phyloP scores from a whole-genome alignment of 2,329 filamentous ascomycete genomes.

The Plenodomus tracheiphilus region DNA sequence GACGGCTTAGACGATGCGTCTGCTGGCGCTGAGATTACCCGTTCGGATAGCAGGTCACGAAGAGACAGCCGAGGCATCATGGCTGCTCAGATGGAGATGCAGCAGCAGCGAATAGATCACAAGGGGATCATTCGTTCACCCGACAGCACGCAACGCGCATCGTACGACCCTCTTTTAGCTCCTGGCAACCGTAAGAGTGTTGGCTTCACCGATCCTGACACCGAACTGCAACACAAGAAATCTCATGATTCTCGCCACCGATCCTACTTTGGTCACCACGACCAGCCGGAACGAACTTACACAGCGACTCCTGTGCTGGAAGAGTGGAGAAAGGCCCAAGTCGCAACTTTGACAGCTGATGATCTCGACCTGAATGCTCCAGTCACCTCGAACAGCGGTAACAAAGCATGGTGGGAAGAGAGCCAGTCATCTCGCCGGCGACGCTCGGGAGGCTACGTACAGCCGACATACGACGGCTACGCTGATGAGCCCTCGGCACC shows the following conservation, averaged over 20 bases:
- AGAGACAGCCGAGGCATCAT: constrained; percentile 41
- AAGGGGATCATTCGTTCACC: constrained; percentile 38
- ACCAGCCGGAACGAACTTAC: constrained; percentile 56
- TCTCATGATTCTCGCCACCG: constrained; percentile 31
- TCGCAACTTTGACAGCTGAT: constrained; percentile 45
- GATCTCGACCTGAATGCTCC: constrained; percentile 49
- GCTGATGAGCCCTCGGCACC: constrained; percentile 66
- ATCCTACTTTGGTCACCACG: constrained; percentile 44
- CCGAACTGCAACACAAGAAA: constrained; percentile 23
- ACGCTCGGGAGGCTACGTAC: constrained; percentile 36
- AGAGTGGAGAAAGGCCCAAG: constrained; percentile 51
- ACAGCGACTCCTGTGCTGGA: constrained; percentile 64
- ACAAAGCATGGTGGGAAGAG: constrained; percentile 76
- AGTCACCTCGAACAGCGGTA: constrained; percentile 29
- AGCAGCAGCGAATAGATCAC: constrained; percentile 44
- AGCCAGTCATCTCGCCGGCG: constrained; percentile 51
- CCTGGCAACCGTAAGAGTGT: constrained; percentile 46
- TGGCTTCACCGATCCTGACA: constrained; percentile 42
- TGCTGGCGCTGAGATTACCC: constrained; percentile 31
- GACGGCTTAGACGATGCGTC: constrained; percentile 35
- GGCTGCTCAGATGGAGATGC: constrained; percentile 44
- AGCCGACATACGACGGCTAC: constrained; percentile 65
- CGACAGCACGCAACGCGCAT: constrained; percentile 36
- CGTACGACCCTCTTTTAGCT: constrained; percentile 27
- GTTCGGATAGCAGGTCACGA: constrained; percentile 39